These are phyloP conservation scores for Capsicum chinense DNA, from an alignment of 257 asterid genomes.

Conservation along the genomic window DNA sequence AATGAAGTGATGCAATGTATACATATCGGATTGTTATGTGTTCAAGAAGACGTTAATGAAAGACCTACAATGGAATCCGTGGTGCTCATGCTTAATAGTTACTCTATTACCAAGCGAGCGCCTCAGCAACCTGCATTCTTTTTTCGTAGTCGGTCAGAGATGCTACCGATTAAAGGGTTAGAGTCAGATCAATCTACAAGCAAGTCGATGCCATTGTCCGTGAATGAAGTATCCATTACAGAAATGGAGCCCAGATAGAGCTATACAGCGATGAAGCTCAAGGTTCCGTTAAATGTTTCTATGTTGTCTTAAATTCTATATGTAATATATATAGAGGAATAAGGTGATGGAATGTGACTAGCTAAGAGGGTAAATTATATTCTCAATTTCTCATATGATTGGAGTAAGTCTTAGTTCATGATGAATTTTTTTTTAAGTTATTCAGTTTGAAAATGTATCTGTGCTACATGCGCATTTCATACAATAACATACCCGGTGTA, in stretches of 20 bases:
- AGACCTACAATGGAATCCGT: constrained; percentile 43
- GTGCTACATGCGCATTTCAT: no score
- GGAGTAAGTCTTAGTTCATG: no score
- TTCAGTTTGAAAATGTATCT: no score
- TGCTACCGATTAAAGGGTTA: not conserved
- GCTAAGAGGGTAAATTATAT: no score
- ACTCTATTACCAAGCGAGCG: constrained; percentile 6
- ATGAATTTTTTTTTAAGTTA: no score
- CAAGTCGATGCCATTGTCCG: constrained; percentile 30
- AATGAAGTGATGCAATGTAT: constrained; percentile 39
- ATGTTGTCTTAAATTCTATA: no score
- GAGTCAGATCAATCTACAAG: constrained; percentile 27
- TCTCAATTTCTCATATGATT: no score
- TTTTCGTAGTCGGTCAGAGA: not conserved
- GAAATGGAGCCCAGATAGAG: constrained; percentile 36
- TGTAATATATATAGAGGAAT: no score
- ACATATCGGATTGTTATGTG: constrained; percentile 38
- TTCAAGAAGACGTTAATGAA: constrained; percentile 33
- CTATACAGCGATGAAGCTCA: not conserved
- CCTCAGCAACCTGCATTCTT: constrained; percentile 38
- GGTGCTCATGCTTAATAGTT: constrained; percentile 37
- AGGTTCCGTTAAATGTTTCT: no score
- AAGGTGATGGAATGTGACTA: no score
- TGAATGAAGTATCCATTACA: constrained; percentile 36
- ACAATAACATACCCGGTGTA: no score